Percentiles rank a stretch among this genome's conserved stretches.
Conservation (phyloP, 495 filamentous ascomycete genomes). For the Annulohypoxylon stygium region DNA sequence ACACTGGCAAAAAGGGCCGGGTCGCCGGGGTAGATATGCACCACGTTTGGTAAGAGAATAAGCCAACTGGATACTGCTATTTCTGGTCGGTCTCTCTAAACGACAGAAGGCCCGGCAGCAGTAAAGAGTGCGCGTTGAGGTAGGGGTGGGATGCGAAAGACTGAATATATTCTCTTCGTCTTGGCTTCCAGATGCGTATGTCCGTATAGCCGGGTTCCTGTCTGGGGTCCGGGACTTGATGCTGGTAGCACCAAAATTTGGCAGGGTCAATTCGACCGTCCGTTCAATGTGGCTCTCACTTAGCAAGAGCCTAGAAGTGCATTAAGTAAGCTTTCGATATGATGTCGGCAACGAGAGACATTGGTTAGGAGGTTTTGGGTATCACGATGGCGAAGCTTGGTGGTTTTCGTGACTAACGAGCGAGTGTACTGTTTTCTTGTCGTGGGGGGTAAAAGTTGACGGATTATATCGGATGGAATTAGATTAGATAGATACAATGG, state of each 20-base stretch:
- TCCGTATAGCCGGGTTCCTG: slow-evolving; percentile 46
- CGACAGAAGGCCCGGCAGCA: slow-evolving; percentile 33
- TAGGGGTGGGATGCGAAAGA: slow-evolving; percentile 22
- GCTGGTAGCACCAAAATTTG: slow-evolving; percentile 13
- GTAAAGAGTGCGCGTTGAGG: slow-evolving; percentile 15
- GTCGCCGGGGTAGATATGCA: slow-evolving; percentile 40
- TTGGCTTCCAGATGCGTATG: slow-evolving; percentile 47
- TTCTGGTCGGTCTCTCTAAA: slow-evolving; percentile 34
- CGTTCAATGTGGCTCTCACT: slow-evolving; percentile 11
- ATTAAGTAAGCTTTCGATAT: slow-evolving; percentile 1
- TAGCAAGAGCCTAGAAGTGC: slow-evolving; percentile 27
- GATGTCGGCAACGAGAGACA: slow-evolving; percentile 18
- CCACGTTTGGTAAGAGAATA: slow-evolving; percentile 44
- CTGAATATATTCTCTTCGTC: slow-evolving; percentile 42
- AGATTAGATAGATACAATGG: slow-evolving; percentile 36
- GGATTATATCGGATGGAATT: slow-evolving; percentile 23
- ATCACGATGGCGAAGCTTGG: slow-evolving; percentile 36
- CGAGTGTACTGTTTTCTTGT: slow-evolving; percentile 23
- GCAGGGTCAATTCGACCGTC: slow-evolving; percentile 12
- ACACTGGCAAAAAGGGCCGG: slow-evolving; percentile 45
- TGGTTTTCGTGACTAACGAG: slow-evolving; percentile 37
- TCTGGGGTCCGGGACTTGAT: slow-evolving; percentile 35
- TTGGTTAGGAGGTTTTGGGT: slow-evolving; percentile 11
- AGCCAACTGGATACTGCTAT: slow-evolving; percentile 46
- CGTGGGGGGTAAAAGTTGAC: slow-evolving; percentile 18